Base-by-base conservation (phyloP, 306 rosid genomes). In the Arachis hypogaea region DNA sequence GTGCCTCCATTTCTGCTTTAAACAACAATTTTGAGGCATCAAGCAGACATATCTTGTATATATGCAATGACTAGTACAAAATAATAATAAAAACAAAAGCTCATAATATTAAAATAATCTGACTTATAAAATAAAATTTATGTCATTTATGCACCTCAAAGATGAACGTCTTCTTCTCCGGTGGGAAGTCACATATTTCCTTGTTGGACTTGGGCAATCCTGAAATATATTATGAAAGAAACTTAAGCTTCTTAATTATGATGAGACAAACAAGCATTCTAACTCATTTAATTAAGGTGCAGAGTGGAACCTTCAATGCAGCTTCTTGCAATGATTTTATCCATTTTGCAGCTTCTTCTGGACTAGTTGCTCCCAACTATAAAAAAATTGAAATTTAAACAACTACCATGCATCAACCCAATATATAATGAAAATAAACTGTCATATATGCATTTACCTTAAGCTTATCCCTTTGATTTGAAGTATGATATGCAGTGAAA, bases 261-360 rank as follows among this genome's bases (percentile, higher is more conserved):
- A 75, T 11, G 71, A 22, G 5, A 76, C 11, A 86, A 64, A 42
- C 63, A 61, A 64, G 38, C 67, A 61, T 74, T 68, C 50, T 9
- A 63, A 63, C 62, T 63, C 51, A 29, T 47, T 68, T 47, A 54
- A 57, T 68, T 47, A 54, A 57, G 77, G 74, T 56, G 33, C 50
- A 68, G 49, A 30, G 49, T 11, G 41, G 66, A 87, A 90, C 98
- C 98, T 87, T 88, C 78, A 86, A 16, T 36, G 93, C 91, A 59
- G 93, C 82, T 22, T 82, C 93, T 63, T 90, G 89, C 61, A 90
- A 82, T 3, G 93, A 87, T 52, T 75, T 90, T 45, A 89, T 93
- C 97, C 98, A 93, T 78, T 73, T 85, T 60, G 96, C 98, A 43
- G 93, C 93, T 75, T 93, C 98, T 87, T 93, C 97, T 59, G 98